These are phyloP conservation scores for Hamigera avellanea DNA, from an alignment of 495 filamentous ascomycete genomes.

Conservation along the genomic window DNA sequence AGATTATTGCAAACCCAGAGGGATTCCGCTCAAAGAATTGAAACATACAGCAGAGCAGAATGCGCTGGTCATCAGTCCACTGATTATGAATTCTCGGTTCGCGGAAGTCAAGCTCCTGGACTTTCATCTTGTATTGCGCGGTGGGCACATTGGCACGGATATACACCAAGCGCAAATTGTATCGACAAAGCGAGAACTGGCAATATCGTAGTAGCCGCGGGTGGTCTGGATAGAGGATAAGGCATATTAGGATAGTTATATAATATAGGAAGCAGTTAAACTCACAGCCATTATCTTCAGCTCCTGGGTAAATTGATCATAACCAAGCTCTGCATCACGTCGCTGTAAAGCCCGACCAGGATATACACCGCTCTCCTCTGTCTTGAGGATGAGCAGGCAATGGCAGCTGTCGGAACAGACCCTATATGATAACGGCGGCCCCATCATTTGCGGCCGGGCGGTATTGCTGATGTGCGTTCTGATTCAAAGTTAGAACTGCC, in stretches of 20 bases:
- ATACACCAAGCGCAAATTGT: too few species aligned
- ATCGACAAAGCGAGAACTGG: conserved; percentile 37
- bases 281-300: conserved; percentile 42
- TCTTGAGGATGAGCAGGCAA: too few species aligned
- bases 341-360: too few species aligned
- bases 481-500: too few species aligned
- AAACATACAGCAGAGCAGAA: conserved; percentile 16
- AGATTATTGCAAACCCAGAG: conserved; percentile 7
- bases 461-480: too few species aligned
- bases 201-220: conserved; percentile 44
- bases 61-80: conserved; percentile 13
- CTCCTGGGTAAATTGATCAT: conserved; percentile 35
- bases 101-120: conserved; percentile 1
- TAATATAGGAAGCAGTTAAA: conserved; percentile 1
- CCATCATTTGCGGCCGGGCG: too few species aligned
- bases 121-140: too few species aligned
- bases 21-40: conserved; percentile 12
- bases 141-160: too few species aligned
- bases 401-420: too few species aligned
- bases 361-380: too few species aligned
- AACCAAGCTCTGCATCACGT: too few species aligned
- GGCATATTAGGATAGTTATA: background rate
- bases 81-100: conserved; percentile 2
- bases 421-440: too few species aligned
- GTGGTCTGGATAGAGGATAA: conserved; percentile 20